Evolutionary conservation across 2,329 filamentous ascomycete genomes (phyloP).

Genomic region (Trichoderma harzianum): DNA sequence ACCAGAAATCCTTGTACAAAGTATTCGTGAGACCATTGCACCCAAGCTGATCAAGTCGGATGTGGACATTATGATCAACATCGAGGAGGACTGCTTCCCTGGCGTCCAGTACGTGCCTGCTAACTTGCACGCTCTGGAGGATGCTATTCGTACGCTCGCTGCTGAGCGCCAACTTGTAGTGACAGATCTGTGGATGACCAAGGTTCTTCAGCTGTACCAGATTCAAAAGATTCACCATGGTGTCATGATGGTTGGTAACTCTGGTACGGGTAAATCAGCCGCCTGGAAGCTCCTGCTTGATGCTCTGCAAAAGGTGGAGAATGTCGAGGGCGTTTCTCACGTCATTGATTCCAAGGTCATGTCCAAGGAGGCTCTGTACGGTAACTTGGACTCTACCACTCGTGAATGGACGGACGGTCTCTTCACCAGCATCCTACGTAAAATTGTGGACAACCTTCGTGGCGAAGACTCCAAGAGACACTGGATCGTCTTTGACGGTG

Average conservation of each 20-base stretch:
- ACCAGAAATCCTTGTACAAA: conserved; percentile 97
- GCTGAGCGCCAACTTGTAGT: conserved; percentile 82
- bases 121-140: conserved; percentile 73
- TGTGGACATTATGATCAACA: conserved; percentile 79
- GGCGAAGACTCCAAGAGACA: conserved; percentile 95
- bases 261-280: conserved; percentile 93
- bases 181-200: conserved; percentile 95
- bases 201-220: conserved; percentile 93
- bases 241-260: conserved; percentile 99
- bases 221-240: conserved; percentile 97
- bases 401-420: conserved; percentile 98
- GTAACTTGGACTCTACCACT: conserved; percentile 92
- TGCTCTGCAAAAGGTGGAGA: conserved; percentile 86
- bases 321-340: conserved; percentile 89
- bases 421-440: conserved; percentile 95
- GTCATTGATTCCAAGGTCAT: conserved; percentile 99
- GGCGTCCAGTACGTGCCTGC: conserved; percentile 91
- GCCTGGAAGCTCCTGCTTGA: conserved; percentile 92
- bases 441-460: conserved; percentile 97
- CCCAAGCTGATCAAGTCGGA: conserved; percentile 93
- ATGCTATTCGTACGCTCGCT: conserved; percentile 78
- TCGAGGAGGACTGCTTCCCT: conserved; percentile 85
- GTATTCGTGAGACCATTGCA: conserved; percentile 95
- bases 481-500: conserved; percentile 99
- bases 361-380: conserved; percentile 97